phyloP scores from a whole-genome alignment of 2,329 filamentous ascomycete genomes.

The Fusarium albidum region DNA sequence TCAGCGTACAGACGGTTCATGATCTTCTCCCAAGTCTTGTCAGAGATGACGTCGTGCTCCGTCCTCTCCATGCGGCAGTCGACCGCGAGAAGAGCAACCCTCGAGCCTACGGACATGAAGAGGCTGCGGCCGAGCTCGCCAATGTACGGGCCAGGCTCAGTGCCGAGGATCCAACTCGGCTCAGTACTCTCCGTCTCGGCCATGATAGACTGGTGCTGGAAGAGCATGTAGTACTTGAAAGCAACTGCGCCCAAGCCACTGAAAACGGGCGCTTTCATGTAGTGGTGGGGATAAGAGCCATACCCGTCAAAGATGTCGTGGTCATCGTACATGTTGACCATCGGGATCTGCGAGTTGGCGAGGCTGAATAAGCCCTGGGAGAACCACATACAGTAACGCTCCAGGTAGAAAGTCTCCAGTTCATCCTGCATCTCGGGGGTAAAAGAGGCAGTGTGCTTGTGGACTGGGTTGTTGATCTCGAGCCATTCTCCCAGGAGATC shows the following conservation, averaged over 20 bases:
- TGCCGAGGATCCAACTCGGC: conserved; percentile 89
- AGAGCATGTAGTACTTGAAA: conserved; percentile 99
- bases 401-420: conserved; percentile 86
- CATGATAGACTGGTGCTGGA: conserved; percentile 91
- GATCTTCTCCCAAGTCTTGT: conserved; percentile 84
- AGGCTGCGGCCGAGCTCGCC: conserved; percentile 83
- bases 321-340: conserved; percentile 98
- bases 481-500: conserved; percentile 85
- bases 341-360: conserved; percentile 92
- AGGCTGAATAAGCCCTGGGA: conserved; percentile 94
- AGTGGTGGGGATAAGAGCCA: conserved; percentile 89
- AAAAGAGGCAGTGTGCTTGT: conserved; percentile 83
- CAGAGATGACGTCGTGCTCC: conserved; percentile 79
- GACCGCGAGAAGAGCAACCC: conserved; percentile 82
- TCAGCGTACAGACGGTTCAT: conserved; percentile 87
- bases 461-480: conserved; percentile 76
- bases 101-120: conserved; percentile 83
- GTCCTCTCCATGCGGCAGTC: conserved; percentile 93
- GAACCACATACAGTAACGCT: conserved; percentile 94
- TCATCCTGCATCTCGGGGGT: conserved; percentile 85
- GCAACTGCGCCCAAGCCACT: conserved; percentile 88
- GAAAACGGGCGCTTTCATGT: conserved; percentile 92
- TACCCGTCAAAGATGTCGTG: conserved; percentile 93
- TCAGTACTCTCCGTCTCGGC: conserved; percentile 84
- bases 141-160: conserved; percentile 87